These are phyloP conservation scores for Ophiosphaerella korrae DNA, from an alignment of 2,329 filamentous ascomycete species.

Conservation along the genomic window DNA sequence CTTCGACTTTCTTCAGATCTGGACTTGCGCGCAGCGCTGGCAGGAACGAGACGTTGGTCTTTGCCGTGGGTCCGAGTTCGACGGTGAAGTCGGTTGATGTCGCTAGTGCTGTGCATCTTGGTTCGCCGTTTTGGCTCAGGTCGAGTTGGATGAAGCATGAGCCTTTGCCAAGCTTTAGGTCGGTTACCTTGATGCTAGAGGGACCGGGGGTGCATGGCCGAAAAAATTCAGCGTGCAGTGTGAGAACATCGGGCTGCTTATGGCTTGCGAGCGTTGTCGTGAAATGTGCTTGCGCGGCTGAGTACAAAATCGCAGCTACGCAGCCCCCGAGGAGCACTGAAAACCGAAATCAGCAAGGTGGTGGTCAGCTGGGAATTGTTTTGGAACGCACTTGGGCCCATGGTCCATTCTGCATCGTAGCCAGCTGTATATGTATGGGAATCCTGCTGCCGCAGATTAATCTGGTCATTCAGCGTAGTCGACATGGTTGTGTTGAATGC, in stretches of 20 bases:
- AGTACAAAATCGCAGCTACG: constrained; percentile 3
- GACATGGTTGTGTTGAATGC: background rate
- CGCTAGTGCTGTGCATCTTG: constrained; percentile 1
- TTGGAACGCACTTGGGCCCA: constrained; percentile 1
- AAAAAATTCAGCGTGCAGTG: constrained; percentile 5
- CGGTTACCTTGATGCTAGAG: constrained; percentile 4
- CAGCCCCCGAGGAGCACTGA: constrained; percentile 1
- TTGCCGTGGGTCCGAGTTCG: constrained; percentile 1
- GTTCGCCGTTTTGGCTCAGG: constrained; percentile 1
- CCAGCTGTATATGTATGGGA: constrained; percentile 5
- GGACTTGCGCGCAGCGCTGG: constrained; percentile 2
- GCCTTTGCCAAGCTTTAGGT: constrained; percentile 3
- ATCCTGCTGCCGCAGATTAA: constrained; percentile 1
- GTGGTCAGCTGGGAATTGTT: background rate
- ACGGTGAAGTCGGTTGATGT: constrained; percentile 6
- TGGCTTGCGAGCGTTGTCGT: constrained; percentile 3
- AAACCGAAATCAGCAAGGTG: background rate
- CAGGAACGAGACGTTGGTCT: background rate
- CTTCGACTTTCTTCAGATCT: constrained; percentile 2
- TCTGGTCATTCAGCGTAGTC: constrained; percentile 1
- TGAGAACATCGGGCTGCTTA: constrained; percentile 4
- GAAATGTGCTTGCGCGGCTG: constrained; percentile 2
- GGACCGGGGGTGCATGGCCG: background rate
- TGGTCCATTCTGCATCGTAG: constrained; percentile 1
- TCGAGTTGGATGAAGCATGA: constrained; percentile 5